Base-by-base conservation (phyloP, 2,329 filamentous ascomycete genomes). In the Mariannaea elegans region DNA sequence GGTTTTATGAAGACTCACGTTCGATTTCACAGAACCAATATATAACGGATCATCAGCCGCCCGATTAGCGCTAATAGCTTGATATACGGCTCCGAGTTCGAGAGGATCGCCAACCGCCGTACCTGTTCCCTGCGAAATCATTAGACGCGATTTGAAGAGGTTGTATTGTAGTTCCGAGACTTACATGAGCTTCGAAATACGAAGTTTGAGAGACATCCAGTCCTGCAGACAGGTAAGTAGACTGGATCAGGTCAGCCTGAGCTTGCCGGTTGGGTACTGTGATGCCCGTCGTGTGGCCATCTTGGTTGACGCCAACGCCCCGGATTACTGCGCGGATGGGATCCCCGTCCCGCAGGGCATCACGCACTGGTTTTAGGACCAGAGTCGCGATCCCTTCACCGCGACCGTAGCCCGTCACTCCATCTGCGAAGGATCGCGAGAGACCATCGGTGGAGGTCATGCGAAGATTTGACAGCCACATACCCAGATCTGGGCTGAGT, bases 381-480 rank as follows among this genome's bases (percentile, higher is more conserved):
- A 66, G 32, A 1, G 56, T 29, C 0, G 56, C 62, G 2, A 62
- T 46, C 6, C 64, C 65, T 12, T 67, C 64, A 1, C 64, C 65
- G 19, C 65, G 60, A 1, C 59, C 65, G 16, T 67, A 67, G 0
- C 65, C 62, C 3, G 64, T 42, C 1, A 54, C 64, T 1, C 44
- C 36, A 1, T 34, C 32, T 14, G 66, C 65, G 44, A 56, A 66
- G 29, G 63, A 27, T 5, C 5, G 9, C 64, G 2, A 46, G 57
- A 9, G 48, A 59, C 36, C 16, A 4, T 39, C n/a, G 36, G 14
- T 18, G 36, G 12, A 39, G 36, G 18, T 18, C n/a, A 4, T 39
- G 16, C 16, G 6, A 8, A 39, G 36, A 16, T 16, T 39, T 16
- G 5, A 5, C 6, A 3, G n/a, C 6, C 36, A 19, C 3, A 39